Evolutionary conservation across 2,329 filamentous ascomycete species (phyloP).

Genomic region (Trichoderma hamatum): DNA sequence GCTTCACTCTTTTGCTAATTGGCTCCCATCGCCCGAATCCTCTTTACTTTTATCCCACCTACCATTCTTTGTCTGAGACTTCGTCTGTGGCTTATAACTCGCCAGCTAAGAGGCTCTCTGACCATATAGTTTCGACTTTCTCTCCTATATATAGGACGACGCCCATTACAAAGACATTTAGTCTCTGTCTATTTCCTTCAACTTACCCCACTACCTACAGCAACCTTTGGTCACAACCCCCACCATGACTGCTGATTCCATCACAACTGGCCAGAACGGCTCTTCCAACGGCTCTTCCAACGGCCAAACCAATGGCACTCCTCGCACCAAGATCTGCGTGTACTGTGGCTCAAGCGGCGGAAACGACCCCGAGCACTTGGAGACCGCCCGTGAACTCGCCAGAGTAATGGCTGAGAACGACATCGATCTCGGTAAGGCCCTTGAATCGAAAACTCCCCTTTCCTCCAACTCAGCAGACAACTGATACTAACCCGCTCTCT

Average conservation of each 20-base stretch:
- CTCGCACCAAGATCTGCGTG: constrained; percentile 76
- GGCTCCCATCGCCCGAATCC: background rate
- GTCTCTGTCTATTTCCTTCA: background rate
- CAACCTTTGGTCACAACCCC: background rate
- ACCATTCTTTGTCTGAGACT: background rate
- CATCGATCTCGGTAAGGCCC: constrained; percentile 68
- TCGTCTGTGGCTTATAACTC: background rate
- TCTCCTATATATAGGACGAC: background rate
- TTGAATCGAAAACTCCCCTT: background rate
- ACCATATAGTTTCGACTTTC: background rate
- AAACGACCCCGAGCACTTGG: constrained; percentile 71
- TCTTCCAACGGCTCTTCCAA: constrained; percentile 20
- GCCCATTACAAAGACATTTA: background rate
- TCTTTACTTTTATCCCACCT: background rate
- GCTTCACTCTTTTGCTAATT: constrained; percentile 9
- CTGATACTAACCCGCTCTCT: background rate
- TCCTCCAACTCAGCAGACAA: background rate
- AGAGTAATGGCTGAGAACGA: constrained; percentile 72
- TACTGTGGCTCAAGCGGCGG: constrained; percentile 88
- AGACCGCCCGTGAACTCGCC: constrained; percentile 76
- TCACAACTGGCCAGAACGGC: constrained; percentile 33
- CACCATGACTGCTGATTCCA: constrained; percentile 38
- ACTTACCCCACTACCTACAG: background rate
- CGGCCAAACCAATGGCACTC: constrained; percentile 36
- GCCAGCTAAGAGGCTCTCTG: background rate